Evolutionary conservation across 257 asterid genomes (phyloP), one percentile per base, ranked within the genome.

Genomic region (Solanum pinnatisectum): DNA sequence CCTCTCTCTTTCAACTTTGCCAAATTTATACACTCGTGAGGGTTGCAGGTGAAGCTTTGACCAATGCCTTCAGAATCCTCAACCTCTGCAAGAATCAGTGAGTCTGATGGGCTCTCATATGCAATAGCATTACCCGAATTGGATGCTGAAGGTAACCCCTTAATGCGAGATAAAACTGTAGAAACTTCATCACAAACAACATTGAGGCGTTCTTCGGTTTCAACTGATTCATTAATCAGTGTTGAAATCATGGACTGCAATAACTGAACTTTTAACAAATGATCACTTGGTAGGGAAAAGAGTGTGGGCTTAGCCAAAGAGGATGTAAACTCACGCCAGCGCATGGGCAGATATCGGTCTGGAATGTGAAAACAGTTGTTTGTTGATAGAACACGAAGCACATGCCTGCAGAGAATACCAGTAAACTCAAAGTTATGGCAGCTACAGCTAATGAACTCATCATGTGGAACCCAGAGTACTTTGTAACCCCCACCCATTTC

Each of bases 301-400:
- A 90, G 93, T 18, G 72, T 93, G 88, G 89, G 88, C 60, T 93
- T 91, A 85, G 78, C 83, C 46, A 93, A 84, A 1, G 92, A 92
- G 25, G 91, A 86, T 88, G 93, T 93, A 88, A 92, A 92, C 74
- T 94, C 89, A 12, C 96, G 94, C 99, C 99, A 97, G 10, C 99
- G 92, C 8, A 91, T 85, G 52, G 93, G 98, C 73, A 97, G 92
- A 86, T 95, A 95, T 87, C 93, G 90, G 68, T 97, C 98, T 0
- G 99, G 98, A 87, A 97, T 94, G 88, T 97, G 98, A 91, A 97
- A 97, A 91, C 99, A 97, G 83, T 97, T 97, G 32, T 97, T 98
- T 0, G 98, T 93, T 5, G 99, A 96, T n/a, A 97, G 93, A 82
- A 96, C 98, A 68, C 98, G 94, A 84, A 97, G 97, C 20, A 98